Evolutionary conservation across 352 stramenopile species (phyloP).

Genomic region (Pythium oligandrum): DNA sequence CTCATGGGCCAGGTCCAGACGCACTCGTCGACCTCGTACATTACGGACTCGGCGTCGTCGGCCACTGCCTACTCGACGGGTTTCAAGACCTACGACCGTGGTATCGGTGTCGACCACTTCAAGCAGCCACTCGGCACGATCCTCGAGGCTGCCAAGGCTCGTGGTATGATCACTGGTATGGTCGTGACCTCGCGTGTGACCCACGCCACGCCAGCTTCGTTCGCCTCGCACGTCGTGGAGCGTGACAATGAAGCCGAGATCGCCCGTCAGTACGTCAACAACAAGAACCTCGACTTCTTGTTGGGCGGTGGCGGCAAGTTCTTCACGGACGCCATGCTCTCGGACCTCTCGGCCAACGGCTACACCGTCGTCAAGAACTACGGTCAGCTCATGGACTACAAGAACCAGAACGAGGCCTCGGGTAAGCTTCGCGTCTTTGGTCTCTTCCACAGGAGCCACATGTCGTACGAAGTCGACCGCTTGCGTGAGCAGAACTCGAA

Average conservation of each 20-base stretch:
- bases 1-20: constrained; percentile 55
- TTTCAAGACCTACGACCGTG: constrained; percentile 64
- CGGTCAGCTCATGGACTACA: constrained; percentile 46
- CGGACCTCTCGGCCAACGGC: constrained; percentile 30
- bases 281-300: constrained; percentile 68
- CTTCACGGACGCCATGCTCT: constrained; percentile 48
- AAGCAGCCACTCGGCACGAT: constrained; percentile 54
- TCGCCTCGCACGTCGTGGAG: constrained; percentile 46
- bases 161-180: constrained; percentile 65
- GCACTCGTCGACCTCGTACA: constrained; percentile 58
- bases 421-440: constrained; percentile 52
- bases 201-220: constrained; percentile 51
- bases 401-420: constrained; percentile 34
- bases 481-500: constrained; percentile 23
- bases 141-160: constrained; percentile 55
- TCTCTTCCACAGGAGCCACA: constrained; percentile 58
- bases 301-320: constrained; percentile 42
- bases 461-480: constrained; percentile 67
- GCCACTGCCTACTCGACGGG: constrained; percentile 52
- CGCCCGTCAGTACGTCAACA: constrained; percentile 52
- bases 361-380: constrained; percentile 57
- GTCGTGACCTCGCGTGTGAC: constrained; percentile 62
- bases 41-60: constrained; percentile 56
- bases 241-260: constrained; percentile 54
- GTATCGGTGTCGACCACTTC: constrained; percentile 52